These are phyloP conservation scores for Chimonanthus praecox DNA, from an alignment of 164 flowering plant genomes.

Conservation along the genomic window DNA sequence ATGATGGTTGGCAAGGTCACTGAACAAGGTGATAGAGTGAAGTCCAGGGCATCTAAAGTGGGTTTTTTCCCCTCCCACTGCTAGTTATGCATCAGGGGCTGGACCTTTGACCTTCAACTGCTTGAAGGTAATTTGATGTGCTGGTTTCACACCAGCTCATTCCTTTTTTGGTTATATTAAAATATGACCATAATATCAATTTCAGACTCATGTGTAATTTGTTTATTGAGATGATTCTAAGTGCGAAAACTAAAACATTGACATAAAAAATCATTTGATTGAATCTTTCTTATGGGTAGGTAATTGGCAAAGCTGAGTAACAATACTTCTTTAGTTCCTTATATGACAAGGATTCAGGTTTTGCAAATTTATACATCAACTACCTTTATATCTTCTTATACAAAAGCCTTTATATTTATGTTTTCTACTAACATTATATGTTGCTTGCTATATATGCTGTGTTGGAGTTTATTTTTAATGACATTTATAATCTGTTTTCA, in stretches of 20 bases:
- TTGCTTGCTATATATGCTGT: neutral
- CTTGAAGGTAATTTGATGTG: neutral
- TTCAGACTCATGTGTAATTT: neutral
- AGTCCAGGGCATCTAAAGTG: neutral
- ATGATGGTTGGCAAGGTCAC: neutral
- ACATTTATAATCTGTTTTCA: conserved; percentile 23
- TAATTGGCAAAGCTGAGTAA: neutral
- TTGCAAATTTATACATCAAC: neutral
- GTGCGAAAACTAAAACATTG: no score
- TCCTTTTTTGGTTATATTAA: neutral
- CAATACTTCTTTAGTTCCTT: neutral
- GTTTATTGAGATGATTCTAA: no score
- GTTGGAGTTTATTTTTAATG: neutral
- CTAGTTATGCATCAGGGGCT: no score
- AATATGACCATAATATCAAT: neutral
- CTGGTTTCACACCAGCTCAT: neutral
- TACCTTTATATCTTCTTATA: neutral
- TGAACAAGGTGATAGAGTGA: neutral
- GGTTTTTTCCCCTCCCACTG: no score
- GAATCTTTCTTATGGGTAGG: neutral
- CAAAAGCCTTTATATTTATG: neutral
- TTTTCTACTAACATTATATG: neutral
- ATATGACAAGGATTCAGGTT: neutral
- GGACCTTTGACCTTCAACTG: neutral
- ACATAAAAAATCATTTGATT: neutral